These are phyloP conservation scores for Amanita subjunquillea DNA, from an alignment of 768 basidiomycete species.

Conservation along the genomic window DNA sequence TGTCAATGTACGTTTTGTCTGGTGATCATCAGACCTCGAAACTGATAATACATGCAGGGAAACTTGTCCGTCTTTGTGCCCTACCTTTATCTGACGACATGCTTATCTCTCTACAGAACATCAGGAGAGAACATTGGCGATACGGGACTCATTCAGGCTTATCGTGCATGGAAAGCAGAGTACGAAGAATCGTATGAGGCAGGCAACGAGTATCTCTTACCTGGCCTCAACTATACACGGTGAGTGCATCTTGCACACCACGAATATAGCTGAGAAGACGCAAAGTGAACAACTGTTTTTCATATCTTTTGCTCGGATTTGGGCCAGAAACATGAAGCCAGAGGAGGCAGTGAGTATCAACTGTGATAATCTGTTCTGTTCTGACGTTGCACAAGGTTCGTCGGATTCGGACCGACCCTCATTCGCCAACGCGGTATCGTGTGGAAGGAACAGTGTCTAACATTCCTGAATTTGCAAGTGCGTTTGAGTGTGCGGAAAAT, in stretches of 20 bases:
- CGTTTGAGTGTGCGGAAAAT: conserved; percentile 71
- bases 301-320: conserved; percentile 81
- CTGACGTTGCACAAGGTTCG: conserved; percentile 36
- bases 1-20: conserved; percentile 56
- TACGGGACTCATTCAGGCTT: conserved; percentile 75
- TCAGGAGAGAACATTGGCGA: conserved; percentile 92
- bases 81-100: not conserved
- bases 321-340: conserved; percentile 75
- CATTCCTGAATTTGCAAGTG: conserved; percentile 79
- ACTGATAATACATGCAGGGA: conserved; percentile 32
- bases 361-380: not conserved
- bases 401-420: conserved; percentile 80
- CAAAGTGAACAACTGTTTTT: conserved; percentile 89
- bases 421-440: conserved; percentile 72
- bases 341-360: conserved; percentile 52
- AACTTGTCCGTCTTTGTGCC: conserved; percentile 44
- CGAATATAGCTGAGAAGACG: not conserved
- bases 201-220: conserved; percentile 65
- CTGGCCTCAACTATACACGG: conserved; percentile 73
- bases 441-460: conserved; percentile 84
- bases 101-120: conserved; percentile 39
- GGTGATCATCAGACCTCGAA: not conserved
- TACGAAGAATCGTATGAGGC: conserved; percentile 44
- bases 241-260: conserved; percentile 14
- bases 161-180: conserved; percentile 84